These are phyloP conservation scores for Backusella macrospora DNA, from an alignment of 192 early-diverging fungal species.

Conservation along the genomic window DNA sequence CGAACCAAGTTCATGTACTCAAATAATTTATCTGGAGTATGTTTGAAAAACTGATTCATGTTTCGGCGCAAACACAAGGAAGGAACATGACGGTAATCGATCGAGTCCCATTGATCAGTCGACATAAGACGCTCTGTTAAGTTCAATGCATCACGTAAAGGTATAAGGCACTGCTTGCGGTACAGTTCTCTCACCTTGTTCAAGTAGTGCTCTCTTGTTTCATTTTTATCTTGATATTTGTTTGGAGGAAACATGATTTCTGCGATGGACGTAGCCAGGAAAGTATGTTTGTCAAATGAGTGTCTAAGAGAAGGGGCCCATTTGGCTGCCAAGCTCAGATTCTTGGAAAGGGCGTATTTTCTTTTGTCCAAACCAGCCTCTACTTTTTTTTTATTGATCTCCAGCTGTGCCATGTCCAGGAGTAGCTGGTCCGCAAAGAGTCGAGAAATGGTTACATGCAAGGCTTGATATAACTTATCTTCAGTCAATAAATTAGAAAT, in stretches of 20 bases:
- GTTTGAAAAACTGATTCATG: conserved; percentile 33
- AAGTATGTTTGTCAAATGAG: conserved; percentile 42
- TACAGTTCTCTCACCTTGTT: conserved; percentile 38
- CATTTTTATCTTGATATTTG: conserved; percentile 7
- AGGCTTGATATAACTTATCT: conserved; percentile 34
- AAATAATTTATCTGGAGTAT: conserved; percentile 38
- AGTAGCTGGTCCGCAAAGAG: conserved; percentile 42
- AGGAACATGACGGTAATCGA: conserved; percentile 48
- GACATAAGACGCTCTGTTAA: conserved; percentile 48
- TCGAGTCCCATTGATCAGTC: conserved; percentile 43
- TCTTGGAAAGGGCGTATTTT: conserved; percentile 10
- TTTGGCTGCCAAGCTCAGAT: too few species aligned
- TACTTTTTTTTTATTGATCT: background rate
- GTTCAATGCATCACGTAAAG: conserved; percentile 43
- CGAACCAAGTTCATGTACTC: conserved; percentile 33
- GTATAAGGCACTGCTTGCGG: conserved; percentile 45
- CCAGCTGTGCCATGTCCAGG: background rate
- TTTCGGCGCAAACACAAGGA: conserved; percentile 47
- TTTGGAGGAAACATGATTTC: conserved; percentile 42
- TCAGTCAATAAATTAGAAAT: conserved; percentile 25
- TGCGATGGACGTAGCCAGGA: conserved; percentile 44
- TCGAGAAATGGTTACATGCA: conserved; percentile 43
- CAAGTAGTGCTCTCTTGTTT: conserved; percentile 33
- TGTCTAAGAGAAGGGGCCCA: conserved; percentile 40
- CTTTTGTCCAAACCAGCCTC: background rate